Conservation (phyloP, 2,329 filamentous ascomycete species). For the Fusarium solani-melongenae region DNA sequence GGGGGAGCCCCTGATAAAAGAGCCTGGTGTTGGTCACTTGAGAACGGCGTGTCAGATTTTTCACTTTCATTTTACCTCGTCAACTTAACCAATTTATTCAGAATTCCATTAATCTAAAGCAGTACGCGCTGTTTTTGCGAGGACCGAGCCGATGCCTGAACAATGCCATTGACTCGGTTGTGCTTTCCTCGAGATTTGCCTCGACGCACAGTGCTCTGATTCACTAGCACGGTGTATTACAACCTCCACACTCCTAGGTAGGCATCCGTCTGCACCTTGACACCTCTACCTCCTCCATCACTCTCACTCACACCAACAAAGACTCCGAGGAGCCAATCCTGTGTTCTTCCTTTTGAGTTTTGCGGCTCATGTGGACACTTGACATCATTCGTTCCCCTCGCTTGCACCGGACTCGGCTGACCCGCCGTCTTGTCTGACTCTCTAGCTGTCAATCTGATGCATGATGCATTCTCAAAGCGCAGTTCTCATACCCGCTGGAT, state of each 20-base stretch:
- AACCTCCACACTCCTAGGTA: neutral
- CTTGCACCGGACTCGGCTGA: neutral
- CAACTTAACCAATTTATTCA: neutral
- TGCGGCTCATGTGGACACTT: neutral
- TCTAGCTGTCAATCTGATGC: neutral
- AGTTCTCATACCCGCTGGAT: slow-evolving; percentile 56
- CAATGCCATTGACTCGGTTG: neutral
- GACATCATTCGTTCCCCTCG: neutral
- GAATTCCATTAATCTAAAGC: neutral
- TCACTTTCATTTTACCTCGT: neutral
- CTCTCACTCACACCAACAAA: neutral
- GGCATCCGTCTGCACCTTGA: neutral
- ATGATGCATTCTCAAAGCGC: slow-evolving; percentile 27
- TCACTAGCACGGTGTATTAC: neutral
- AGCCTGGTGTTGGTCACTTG: neutral
- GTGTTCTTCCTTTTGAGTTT: neutral
- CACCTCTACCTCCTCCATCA: neutral
- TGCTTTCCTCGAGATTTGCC: neutral
- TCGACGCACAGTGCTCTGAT: neutral
- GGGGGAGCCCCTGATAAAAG: neutral
- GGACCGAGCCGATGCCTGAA: neutral
- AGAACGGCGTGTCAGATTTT: neutral
- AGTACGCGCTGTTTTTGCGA: neutral
- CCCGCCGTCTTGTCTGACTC: neutral
- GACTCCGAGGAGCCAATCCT: neutral